Evolutionary conservation across 1,139 yeast species (phyloP).

Genomic region (Petasospora fabianii): DNA sequence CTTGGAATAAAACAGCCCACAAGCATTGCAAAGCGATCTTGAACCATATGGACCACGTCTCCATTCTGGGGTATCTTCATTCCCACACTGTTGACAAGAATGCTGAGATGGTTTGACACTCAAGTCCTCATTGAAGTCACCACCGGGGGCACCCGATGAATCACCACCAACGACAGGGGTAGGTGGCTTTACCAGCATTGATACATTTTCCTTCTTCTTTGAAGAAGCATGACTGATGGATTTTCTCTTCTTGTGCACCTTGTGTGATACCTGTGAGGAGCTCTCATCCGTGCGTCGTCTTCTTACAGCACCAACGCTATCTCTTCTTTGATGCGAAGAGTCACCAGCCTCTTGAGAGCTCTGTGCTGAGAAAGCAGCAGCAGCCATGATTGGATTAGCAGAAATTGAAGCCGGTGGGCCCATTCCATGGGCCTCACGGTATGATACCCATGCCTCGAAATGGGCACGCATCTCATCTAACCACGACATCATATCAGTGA

Average conservation of each 20-base stretch:
- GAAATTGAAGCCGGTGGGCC: too few relatives aligned
- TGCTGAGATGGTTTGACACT: constrained; percentile 14
- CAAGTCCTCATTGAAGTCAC: constrained; percentile 20
- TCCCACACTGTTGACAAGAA: constrained; percentile 56
- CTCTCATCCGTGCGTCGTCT: too few relatives aligned
- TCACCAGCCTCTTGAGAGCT: not conserved
- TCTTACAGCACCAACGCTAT: not conserved
- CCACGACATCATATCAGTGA: constrained; percentile 4
- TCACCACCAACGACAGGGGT: constrained; percentile 7
- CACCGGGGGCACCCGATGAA: constrained; percentile 3
- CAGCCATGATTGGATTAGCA: not conserved
- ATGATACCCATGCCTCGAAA: constrained; percentile 10
- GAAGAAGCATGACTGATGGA: not conserved
- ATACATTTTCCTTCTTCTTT: constrained; percentile 2
- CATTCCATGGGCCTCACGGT: constrained; percentile 1
- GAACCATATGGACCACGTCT: constrained; percentile 77
- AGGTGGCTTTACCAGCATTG: constrained; percentile 12
- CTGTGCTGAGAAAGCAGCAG: not conserved
- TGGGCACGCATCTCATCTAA: constrained; percentile 3
- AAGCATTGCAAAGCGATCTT: constrained; percentile 73
- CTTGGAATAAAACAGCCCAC: constrained; percentile 76
- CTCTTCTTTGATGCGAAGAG: not conserved
- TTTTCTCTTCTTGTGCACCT: constrained; percentile 3
- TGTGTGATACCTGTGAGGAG: too few relatives aligned
- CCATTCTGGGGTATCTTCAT: constrained; percentile 81